Conservation (phyloP, 2,329 filamentous ascomycete genomes). For the Talaromyces amestolkiae region DNA sequence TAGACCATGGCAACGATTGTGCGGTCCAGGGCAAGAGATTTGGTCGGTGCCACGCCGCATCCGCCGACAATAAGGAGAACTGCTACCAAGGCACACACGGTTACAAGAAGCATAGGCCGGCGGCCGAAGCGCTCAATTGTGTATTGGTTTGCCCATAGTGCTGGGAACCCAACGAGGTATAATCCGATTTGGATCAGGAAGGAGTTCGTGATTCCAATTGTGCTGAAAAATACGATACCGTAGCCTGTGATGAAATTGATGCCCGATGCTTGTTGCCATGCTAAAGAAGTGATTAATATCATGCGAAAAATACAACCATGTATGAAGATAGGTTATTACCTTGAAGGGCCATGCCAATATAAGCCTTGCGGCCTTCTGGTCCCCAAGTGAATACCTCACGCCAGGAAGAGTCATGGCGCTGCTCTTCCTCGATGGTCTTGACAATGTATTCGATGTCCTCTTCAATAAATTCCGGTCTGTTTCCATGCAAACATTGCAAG, state of each 20-base stretch:
- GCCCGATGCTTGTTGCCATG: constrained; percentile 69
- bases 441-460: constrained; percentile 79
- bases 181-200: constrained; percentile 84
- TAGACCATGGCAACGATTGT: constrained; percentile 60
- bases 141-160: constrained; percentile 84
- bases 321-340: neutral
- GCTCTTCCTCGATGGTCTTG: constrained; percentile 84
- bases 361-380: constrained; percentile 3
- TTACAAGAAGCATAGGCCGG: constrained; percentile 73
- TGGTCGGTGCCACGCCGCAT: constrained; percentile 53
- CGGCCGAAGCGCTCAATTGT: constrained; percentile 79
- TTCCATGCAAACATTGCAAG: constrained; percentile 67
- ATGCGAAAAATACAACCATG: neutral
- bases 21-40: constrained; percentile 59
- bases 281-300: neutral
- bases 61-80: constrained; percentile 86
- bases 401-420: constrained; percentile 52
- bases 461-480: constrained; percentile 70
- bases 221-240: constrained; percentile 79
- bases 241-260: constrained; percentile 93
- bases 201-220: constrained; percentile 73
- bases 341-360: constrained; percentile 8
- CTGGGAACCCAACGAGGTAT: constrained; percentile 81
- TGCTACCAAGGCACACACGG: constrained; percentile 76
- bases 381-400: constrained; percentile 37